Evolutionary conservation across 371 early-diverging fungal species (phyloP), one percentile per base, ranked within the genome.

Genomic region (Syncephalastrum contaminatum): DNA sequence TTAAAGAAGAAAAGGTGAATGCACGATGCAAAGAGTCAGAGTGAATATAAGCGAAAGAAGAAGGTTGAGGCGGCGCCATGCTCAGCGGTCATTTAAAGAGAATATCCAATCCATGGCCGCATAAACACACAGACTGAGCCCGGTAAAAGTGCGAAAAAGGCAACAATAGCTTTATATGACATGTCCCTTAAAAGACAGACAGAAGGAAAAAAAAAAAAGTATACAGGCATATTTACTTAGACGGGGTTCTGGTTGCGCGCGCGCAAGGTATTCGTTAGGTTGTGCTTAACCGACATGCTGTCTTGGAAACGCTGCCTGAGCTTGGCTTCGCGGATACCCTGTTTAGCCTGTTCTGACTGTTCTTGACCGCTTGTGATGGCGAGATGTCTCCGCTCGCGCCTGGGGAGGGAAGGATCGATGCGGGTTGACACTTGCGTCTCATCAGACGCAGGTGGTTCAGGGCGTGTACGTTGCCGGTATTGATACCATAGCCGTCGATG

Each of bases 401-500:
- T 50, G 1, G 49, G 53, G 40, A 53, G 41, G 2, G 49, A 42
- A 59, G 51, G 24, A 20, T 22, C 22, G 48, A 43, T 24, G 41
- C 52, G 36, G 36, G 36, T 30, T 10, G 36, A 30, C 10, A 30
- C 36, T 10, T 30, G 36, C 12, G 45, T 48, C 4, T 45, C 60
- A 13, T 55, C 53, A 0, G 41, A 48, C 4, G 20, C n/a, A 14
- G 43, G 15, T 39, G 43, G 21, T 19, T 55, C 47, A 62, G 14
- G 50, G 21, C 45, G 52, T 39, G 27, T 42, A 15, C 75, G 82
- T 76, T 96, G 96, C 54, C 82, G 86, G 77, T 93, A 95, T 69
- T 91, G 91, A 45, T 80, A 76, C 63, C 78, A 75, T 61, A 88
- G 77, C 7, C 83, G 73, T 36, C 98, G 84, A 72, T 95, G 93